Evolutionary conservation across 2,329 filamentous ascomycete genomes (phyloP), one percentile per base, ranked within the genome.

Genomic region (Pyrenochaeta sp.): DNA sequence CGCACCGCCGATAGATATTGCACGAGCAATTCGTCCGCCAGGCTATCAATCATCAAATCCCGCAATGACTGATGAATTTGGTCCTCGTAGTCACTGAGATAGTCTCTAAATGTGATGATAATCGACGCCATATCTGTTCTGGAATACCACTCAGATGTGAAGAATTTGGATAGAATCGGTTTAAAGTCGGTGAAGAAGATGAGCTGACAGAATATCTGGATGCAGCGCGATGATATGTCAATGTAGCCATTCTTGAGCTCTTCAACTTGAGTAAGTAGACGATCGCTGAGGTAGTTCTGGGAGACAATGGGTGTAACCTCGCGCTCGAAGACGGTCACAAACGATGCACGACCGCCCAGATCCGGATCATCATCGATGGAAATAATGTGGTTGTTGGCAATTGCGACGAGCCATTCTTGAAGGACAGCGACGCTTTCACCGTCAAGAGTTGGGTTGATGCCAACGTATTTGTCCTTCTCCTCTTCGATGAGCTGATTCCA

Each of bases 321-420:
- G 58, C 86, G 84, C 58, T 85, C 85, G 82, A 96, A 96, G 62
- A 87, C 87, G 3, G 89, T 87, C 35, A 97, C 81, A 74, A 96
- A 96, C 20, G 88, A 89, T 18, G 88, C 77, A 21, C 87, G 85
- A 47, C 83, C 84, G 39, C 85, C 52, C 14, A 44, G 35, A 19
- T 67, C 84, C 65, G 81, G 74, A 24, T 70, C 69, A 41, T 97
- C 95, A 70, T 97, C 94, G 63, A 99, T 96, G 72, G 91, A 96
- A 43, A 92, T 92, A 68, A 99, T 97, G 72, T 99, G 94, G 74
- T 99, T 94, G 74, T 99, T 99, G 58, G 95, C 94, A 44, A 95
- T 90, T 31, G 94, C 92, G 39, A 99, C 86, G 42, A 99, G 86
- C 91, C 93, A 99, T 74, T 99, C 94, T 65, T 86, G 83, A 29